Evolutionary conservation across 1,139 yeast genomes (phyloP).

Genomic region (Geotrichum candidum): DNA sequence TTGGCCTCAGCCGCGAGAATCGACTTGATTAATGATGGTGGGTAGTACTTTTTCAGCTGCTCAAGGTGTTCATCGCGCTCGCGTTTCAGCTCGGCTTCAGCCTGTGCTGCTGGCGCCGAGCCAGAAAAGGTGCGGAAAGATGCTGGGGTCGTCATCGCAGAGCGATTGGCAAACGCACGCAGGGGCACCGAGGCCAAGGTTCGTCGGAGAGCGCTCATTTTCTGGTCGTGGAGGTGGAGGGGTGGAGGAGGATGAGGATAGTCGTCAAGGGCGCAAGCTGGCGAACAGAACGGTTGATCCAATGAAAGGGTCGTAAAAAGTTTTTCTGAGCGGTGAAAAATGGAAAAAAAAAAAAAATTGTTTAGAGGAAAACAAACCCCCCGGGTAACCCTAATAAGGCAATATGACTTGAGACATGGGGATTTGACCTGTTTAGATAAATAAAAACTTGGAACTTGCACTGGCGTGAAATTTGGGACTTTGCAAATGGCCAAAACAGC

Average conservation of each 20-base stretch:
- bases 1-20: conserved; percentile 74
- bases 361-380: not conserved
- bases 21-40: conserved; percentile 71
- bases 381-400: not conserved
- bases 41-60: conserved; percentile 61
- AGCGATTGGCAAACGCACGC: conserved; percentile 1
- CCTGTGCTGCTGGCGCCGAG: not conserved
- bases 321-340: not conserved
- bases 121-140: conserved; percentile 6
- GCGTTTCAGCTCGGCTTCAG: conserved; percentile 14
- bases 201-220: conserved; percentile 11
- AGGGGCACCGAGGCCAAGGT: conserved; percentile 6
- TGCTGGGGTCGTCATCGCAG: not conserved
- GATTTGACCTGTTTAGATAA: not conserved
- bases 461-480: not conserved
- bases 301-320: conserved; percentile 3
- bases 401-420: not conserved
- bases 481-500: not conserved
- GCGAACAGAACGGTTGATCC: conserved; percentile 1
- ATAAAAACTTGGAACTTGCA: no score
- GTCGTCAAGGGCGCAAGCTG: not conserved
- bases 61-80: conserved; percentile 47
- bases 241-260: no score
- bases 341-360: not conserved
- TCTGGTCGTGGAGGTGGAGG: not conserved